Conservation (phyloP, 2,329 filamentous ascomycete genomes). For the Monosporascus sp. region DNA sequence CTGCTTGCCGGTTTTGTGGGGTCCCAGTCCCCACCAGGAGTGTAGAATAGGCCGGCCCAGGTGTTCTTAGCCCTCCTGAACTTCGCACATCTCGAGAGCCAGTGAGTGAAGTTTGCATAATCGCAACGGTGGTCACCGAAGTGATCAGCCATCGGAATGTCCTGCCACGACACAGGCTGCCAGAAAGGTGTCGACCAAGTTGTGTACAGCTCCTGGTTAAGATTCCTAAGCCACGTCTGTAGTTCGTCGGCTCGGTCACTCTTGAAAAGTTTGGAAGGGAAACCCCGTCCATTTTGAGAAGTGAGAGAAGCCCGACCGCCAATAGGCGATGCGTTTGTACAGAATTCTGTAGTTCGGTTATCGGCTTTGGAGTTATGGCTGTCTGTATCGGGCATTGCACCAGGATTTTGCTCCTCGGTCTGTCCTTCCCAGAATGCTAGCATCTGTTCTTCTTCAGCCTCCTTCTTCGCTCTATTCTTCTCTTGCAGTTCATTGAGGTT, state of each 20-base stretch:
- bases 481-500: constrained; percentile 28
- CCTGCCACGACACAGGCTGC: constrained; percentile 36
- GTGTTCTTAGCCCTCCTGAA: constrained; percentile 24
- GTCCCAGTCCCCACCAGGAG: constrained; percentile 35
- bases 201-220: not conserved
- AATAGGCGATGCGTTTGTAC: not conserved
- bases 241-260: constrained; percentile 13
- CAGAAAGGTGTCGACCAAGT: constrained; percentile 28
- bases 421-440: not conserved
- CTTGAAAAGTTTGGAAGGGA: constrained; percentile 6
- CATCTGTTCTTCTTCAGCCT: not conserved
- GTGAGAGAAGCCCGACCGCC: not conserved
- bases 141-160: constrained; percentile 34
- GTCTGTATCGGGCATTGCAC: not conserved
- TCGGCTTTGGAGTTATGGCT: not conserved
- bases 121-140: constrained; percentile 22
- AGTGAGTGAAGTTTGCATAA: constrained; percentile 29
- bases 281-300: constrained; percentile 3
- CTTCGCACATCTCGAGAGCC: constrained; percentile 24
- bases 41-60: constrained; percentile 47
- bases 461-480: not conserved
- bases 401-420: not conserved
- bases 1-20: constrained; percentile 10
- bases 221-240: constrained; percentile 10
- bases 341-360: not conserved